Conservation (phyloP, 2,329 filamentous ascomycete species). For the Alternaria atra region DNA sequence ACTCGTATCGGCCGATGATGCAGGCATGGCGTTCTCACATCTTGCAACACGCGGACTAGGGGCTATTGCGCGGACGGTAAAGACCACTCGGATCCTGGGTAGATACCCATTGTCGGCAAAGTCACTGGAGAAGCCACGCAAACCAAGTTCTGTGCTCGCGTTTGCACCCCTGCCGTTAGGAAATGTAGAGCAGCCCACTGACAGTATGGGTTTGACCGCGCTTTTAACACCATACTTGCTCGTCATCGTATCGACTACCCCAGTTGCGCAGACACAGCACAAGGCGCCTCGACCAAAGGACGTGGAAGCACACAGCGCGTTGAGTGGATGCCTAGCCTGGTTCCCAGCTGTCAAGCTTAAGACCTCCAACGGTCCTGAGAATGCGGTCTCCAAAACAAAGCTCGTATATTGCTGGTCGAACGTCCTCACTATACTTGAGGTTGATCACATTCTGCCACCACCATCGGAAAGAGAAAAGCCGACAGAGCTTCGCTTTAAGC, state of each 20-base stretch:
- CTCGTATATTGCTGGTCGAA: conserved; percentile 99
- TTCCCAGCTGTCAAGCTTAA: conserved; percentile 96
- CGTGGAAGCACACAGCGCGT: conserved; percentile 84
- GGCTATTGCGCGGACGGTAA: conserved; percentile 82
- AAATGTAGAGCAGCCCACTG: conserved; percentile 90
- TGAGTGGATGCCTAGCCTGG: conserved; percentile 96
- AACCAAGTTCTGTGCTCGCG: conserved; percentile 92
- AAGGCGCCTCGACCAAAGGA: conserved; percentile 93
- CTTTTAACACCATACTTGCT: conserved; percentile 95
- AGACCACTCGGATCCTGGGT: conserved; percentile 88
- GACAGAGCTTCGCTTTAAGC: conserved; percentile 78
- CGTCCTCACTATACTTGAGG: conserved; percentile 89
- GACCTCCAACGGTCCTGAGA: conserved; percentile 70
- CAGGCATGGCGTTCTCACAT: conserved; percentile 98
- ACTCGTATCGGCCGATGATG: conserved; percentile 91
- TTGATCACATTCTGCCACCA: conserved; percentile 70
- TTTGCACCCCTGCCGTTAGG: conserved; percentile 91
- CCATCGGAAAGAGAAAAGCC: conserved; percentile 78
- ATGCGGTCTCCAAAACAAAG: conserved; percentile 80
- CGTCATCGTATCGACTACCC: conserved; percentile 96
- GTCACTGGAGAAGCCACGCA: conserved; percentile 72
- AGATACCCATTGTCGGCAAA: conserved; percentile 80
- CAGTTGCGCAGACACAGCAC: conserved; percentile 94
- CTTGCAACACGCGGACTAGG: conserved; percentile 91
- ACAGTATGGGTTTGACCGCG: conserved; percentile 88